A percentile compares a stretch with the other conserved stretches of the same genome.
These are phyloP conservation scores for Pichia sp. DNA, from an alignment of 1,139 yeast species.

Conservation along the genomic window DNA sequence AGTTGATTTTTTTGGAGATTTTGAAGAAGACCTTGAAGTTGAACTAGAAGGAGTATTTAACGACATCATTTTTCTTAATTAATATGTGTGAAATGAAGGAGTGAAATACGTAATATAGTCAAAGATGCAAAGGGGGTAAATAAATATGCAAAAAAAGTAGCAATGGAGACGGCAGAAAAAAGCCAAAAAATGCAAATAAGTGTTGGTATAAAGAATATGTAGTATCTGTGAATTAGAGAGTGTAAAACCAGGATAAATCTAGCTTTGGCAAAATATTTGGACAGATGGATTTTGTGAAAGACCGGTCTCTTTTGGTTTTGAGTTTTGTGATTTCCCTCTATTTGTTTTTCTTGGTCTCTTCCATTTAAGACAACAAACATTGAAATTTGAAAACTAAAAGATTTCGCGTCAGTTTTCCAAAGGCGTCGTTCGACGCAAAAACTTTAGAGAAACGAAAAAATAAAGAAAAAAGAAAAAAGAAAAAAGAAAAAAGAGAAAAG, in stretches of 20 bases:
- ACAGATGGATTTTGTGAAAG: background rate
- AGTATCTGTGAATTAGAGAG: background rate
- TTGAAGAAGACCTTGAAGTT: background rate
- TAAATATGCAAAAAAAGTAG: background rate
- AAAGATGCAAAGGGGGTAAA: background rate
- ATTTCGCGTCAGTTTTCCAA: background rate
- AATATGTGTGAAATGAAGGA: background rate
- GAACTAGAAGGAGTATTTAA: background rate
- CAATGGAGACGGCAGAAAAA: background rate
- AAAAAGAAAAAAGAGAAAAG: background rate
- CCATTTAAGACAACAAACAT: background rate
- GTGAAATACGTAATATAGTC: background rate
- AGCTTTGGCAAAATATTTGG: background rate
- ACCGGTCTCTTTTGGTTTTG: background rate
- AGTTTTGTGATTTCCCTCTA: background rate
- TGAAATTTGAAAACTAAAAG: too few species aligned
- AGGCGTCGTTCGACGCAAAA: background rate
- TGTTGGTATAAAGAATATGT: background rate
- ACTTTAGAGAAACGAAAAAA: background rate
- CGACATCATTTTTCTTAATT: background rate
- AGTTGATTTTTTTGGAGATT: conserved; percentile 24
- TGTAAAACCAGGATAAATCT: background rate
- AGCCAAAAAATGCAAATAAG: background rate
- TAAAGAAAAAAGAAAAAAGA: background rate
- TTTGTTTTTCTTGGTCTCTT: background rate